Percentiles rank a stretch among this genome's conserved stretches.
phyloP scores from a whole-genome alignment of 148 eudicot genomes.

The Arbutus unedo region DNA sequence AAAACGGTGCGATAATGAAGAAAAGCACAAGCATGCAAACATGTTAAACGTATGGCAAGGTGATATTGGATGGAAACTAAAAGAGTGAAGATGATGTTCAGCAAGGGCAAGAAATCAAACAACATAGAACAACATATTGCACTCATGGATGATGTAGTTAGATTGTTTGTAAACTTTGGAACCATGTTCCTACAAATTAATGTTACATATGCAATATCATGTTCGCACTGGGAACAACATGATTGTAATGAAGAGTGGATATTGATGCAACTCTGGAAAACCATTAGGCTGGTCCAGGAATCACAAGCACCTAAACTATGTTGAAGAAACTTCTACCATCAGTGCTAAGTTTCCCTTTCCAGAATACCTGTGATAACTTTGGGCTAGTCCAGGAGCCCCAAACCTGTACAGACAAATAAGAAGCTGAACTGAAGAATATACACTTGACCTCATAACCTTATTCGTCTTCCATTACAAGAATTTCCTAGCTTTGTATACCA shows the following conservation, averaged over 20 bases:
- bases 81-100: background rate
- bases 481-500: background rate
- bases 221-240: background rate
- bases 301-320: background rate
- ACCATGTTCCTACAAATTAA: background rate
- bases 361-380: background rate
- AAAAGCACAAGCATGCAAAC: background rate
- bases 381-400: constrained; percentile 1
- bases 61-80: background rate
- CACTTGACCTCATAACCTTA: background rate
- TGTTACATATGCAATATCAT: background rate
- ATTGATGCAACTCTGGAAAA: background rate
- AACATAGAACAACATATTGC: constrained; percentile 11
- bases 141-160: background rate
- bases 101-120: background rate
- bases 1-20: background rate
- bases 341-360: background rate
- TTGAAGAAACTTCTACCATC: background rate
- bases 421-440: background rate
- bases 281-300: background rate
- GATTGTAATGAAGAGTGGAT: background rate
- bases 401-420: background rate
- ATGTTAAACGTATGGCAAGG: background rate
- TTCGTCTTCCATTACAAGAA: background rate
- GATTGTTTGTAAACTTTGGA: background rate